A percentile compares a stretch with the other conserved stretches of the same genome.
These are phyloP conservation scores for Penicillium sp. DNA, from an alignment of 2,329 filamentous ascomycete genomes.

Conservation along the genomic window DNA sequence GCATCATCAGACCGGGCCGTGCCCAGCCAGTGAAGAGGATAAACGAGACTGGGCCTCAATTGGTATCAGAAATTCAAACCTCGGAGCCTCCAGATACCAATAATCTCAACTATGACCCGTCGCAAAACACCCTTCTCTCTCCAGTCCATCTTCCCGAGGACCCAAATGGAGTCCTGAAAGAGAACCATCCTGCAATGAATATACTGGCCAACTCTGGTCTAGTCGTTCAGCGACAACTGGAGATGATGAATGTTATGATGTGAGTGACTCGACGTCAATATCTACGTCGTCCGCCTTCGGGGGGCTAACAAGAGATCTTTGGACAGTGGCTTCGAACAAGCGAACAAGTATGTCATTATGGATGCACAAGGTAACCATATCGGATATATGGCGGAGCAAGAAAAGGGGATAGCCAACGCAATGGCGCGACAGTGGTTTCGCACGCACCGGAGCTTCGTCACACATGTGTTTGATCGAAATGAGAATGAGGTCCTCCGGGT, in stretches of 20 bases:
- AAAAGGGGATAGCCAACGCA: slow-evolving; percentile 56
- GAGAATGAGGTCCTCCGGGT: slow-evolving; percentile 59
- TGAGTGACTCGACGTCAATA: slow-evolving; percentile 23
- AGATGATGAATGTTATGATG: slow-evolving; percentile 64
- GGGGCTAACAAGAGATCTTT: slow-evolving; percentile 6
- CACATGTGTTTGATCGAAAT: slow-evolving; percentile 61
- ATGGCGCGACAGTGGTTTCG: slow-evolving; percentile 59
- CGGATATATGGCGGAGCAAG: slow-evolving; percentile 63
- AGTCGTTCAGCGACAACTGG: slow-evolving; percentile 61
- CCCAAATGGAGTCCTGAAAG: slow-evolving; percentile 57
- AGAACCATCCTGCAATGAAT: slow-evolving; percentile 56
- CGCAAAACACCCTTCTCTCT: slow-evolving; percentile 53
- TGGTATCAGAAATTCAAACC: slow-evolving; percentile 7
- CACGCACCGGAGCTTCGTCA: slow-evolving; percentile 63
- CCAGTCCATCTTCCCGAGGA: slow-evolving; percentile 63
- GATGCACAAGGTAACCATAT: slow-evolving; percentile 62
- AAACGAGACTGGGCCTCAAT: slow-evolving; percentile 4
- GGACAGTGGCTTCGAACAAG: slow-evolving; percentile 60
- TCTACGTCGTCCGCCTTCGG: background rate
- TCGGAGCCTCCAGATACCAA: slow-evolving; percentile 34
- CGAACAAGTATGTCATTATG: slow-evolving; percentile 64
- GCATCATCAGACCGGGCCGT: slow-evolving; percentile 25
- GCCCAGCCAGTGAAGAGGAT: slow-evolving; percentile 14
- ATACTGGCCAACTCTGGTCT: slow-evolving; percentile 61
- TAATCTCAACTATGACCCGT: slow-evolving; percentile 42